Evolutionary conservation across 2,329 filamentous ascomycete genomes (phyloP).

Genomic region (Phyllosticta capitalensis): DNA sequence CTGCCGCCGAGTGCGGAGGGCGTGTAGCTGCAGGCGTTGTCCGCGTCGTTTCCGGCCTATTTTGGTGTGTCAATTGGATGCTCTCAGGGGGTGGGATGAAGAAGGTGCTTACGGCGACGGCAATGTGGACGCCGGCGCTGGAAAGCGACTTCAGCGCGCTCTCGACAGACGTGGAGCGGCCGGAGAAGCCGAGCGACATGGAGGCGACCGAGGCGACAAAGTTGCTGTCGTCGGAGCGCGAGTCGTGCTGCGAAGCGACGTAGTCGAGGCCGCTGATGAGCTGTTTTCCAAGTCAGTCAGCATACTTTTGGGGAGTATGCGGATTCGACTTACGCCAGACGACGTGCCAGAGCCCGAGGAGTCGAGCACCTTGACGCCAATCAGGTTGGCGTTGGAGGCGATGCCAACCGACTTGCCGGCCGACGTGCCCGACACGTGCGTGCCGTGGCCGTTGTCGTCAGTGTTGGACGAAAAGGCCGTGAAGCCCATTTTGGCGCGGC

Average conservation of each 20-base stretch:
- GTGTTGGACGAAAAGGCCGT: constrained; percentile 28
- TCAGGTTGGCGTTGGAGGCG: constrained; percentile 26
- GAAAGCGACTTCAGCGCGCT: background rate
- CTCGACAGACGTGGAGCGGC: constrained; percentile 12
- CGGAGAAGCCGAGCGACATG: constrained; percentile 29
- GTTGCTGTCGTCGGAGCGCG: constrained; percentile 25
- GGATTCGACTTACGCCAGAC: background rate
- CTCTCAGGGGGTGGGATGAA: constrained; percentile 2
- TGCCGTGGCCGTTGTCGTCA: constrained; percentile 32
- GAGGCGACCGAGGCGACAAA: constrained; percentile 22
- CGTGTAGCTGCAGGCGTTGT: constrained; percentile 19
- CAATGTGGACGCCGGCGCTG: constrained; percentile 8
- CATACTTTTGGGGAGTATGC: background rate
- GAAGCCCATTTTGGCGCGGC: constrained; percentile 18
- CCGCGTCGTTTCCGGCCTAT: constrained; percentile 23
- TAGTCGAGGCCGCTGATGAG: constrained; percentile 31
- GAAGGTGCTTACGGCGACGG: background rate
- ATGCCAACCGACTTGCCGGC: constrained; percentile 25
- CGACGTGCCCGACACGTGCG: constrained; percentile 27
- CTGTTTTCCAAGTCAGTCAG: background rate
- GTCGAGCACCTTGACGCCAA: constrained; percentile 29
- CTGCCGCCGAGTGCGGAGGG: constrained; percentile 20
- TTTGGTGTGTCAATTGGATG: too few species aligned
- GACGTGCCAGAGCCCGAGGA: constrained; percentile 24
- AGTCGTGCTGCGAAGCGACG: constrained; percentile 24